Percentiles rank a stretch among this genome's conserved stretches.
phyloP scores from a whole-genome alignment of 2,329 filamentous ascomycete genomes.

The Trichoderma citrinoviride region DNA sequence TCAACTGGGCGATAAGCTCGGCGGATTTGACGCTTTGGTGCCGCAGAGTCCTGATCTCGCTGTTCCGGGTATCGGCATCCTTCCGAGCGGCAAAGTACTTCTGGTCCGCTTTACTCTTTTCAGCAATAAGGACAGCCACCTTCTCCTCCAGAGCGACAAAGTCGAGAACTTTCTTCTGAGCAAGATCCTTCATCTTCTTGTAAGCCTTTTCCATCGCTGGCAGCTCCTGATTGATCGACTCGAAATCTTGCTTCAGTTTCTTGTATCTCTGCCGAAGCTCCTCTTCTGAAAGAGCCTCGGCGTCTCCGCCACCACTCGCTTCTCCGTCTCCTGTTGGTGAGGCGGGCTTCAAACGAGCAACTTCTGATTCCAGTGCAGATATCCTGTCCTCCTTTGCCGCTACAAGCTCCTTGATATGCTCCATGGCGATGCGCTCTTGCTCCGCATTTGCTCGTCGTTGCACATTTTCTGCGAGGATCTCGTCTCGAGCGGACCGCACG shows the following conservation, averaged over 20 bases:
- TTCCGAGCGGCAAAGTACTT: slow-evolving; percentile 98
- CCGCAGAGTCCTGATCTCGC: slow-evolving; percentile 75
- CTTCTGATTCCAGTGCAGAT: slow-evolving; percentile 74
- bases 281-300: slow-evolving; percentile 63
- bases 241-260: slow-evolving; percentile 75
- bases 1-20: slow-evolving; percentile 89
- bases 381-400: slow-evolving; percentile 80
- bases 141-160: slow-evolving; percentile 74
- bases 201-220: slow-evolving; percentile 87
- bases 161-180: slow-evolving; percentile 83
- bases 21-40: slow-evolving; percentile 85
- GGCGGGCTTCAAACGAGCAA: slow-evolving; percentile 60
- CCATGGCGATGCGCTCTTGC: slow-evolving; percentile 65
- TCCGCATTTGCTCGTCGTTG: slow-evolving; percentile 78
- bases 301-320: slow-evolving; percentile 44
- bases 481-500: slow-evolving; percentile 80
- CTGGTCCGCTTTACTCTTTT: slow-evolving; percentile 95
- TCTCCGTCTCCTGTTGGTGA: slow-evolving; percentile 44
- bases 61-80: slow-evolving; percentile 79
- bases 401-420: slow-evolving; percentile 77
- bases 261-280: slow-evolving; percentile 71
- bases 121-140: slow-evolving; percentile 68
- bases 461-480: slow-evolving; percentile 75
- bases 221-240: slow-evolving; percentile 81
- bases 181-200: slow-evolving; percentile 81